phyloP scores from a whole-genome alignment of 805 yeast genomes.

The Teunomyces pallodes region DNA sequence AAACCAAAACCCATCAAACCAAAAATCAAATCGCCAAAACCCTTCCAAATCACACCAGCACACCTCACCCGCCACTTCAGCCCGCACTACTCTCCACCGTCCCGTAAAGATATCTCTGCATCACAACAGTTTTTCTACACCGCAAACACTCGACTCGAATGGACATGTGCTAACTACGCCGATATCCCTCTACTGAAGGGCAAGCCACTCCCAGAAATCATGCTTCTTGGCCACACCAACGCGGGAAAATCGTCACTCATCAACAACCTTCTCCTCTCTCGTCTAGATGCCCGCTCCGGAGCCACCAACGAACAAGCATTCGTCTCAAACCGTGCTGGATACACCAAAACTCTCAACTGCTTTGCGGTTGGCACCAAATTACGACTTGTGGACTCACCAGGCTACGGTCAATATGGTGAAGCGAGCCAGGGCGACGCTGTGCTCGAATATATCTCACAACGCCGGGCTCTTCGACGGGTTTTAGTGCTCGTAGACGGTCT shows the following conservation, averaged over 20 bases:
- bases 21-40: neutral
- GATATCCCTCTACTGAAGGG: slow-evolving; percentile 45
- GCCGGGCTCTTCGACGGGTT: slow-evolving; percentile 55
- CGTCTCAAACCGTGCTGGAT: slow-evolving; percentile 56
- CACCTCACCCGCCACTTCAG: slow-evolving; percentile 20
- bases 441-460: slow-evolving; percentile 54
- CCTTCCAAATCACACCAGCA: slow-evolving; percentile 20
- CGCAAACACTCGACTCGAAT: slow-evolving; percentile 49
- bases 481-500: slow-evolving; percentile 62
- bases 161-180: slow-evolving; percentile 53
- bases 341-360: slow-evolving; percentile 64
- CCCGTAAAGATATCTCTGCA: slow-evolving; percentile 12
- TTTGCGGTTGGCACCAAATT: slow-evolving; percentile 64
- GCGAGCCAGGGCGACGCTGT: slow-evolving; percentile 68
- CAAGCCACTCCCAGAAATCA: slow-evolving; percentile 60
- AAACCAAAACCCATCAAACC: neutral
- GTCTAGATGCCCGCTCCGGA: slow-evolving; percentile 22
- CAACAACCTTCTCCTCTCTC: slow-evolving; percentile 53
- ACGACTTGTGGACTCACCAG: slow-evolving; percentile 81
- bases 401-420: slow-evolving; percentile 76
- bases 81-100: slow-evolving; percentile 11
- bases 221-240: slow-evolving; percentile 77
- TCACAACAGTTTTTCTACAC: slow-evolving; percentile 42
- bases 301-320: slow-evolving; percentile 44
- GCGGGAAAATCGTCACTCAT: slow-evolving; percentile 83